Conservation (phyloP, 148 eudicot genomes). For the Mesembryanthemum crystallinum region DNA sequence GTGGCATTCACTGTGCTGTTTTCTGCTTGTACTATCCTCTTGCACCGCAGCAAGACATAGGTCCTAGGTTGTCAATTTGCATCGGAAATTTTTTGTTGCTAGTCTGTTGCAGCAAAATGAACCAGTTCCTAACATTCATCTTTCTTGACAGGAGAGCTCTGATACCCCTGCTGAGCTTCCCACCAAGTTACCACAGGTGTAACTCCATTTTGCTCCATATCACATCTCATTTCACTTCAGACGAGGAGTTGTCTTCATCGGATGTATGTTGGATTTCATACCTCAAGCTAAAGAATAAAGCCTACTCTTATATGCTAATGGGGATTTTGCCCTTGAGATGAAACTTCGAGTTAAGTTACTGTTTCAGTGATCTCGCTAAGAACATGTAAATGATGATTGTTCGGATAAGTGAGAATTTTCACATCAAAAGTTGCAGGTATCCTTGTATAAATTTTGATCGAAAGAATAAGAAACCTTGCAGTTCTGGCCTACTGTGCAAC, state of each 20-base stretch:
- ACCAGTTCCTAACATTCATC: background rate
- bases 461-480: background rate
- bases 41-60: background rate
- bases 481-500: background rate
- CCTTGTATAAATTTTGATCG: background rate
- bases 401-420: background rate
- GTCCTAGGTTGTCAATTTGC: background rate
- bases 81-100: too few relatives aligned
- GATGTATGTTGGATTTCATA: background rate
- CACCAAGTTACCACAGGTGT: slow-evolving; percentile 58
- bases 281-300: background rate
- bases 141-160: slow-evolving; percentile 49
- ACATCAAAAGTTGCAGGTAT: background rate
- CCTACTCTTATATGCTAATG: background rate
- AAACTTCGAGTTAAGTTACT: background rate
- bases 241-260: background rate
- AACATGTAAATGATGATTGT: background rate
- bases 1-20: background rate
- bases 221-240: background rate
- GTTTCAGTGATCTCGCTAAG: background rate
- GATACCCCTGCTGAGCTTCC: slow-evolving; percentile 61
- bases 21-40: background rate
- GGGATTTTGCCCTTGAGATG: background rate
- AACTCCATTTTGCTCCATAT: slow-evolving; percentile 9
- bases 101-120: background rate